Evolutionary conservation across 768 basidiomycete species (phyloP), one percentile per base, ranked within the genome.

Genomic region (Nidula microcarpa): DNA sequence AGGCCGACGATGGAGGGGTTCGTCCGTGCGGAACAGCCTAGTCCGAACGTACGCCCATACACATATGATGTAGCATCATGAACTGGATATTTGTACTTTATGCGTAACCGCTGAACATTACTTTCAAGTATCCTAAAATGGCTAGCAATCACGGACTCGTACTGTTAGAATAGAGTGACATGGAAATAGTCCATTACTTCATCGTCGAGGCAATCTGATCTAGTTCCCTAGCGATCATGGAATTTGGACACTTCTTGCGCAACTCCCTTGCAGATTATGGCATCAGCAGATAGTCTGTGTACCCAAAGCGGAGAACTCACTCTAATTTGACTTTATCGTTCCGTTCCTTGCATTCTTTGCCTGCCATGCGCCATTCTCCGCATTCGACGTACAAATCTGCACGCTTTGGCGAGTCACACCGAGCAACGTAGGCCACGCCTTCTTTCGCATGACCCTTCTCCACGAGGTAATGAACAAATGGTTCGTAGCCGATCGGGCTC

Each of bases 401-500:
- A 18, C 94, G 78, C 59, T 84, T 86, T 23, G 84, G 86, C 0
- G 85, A 77, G 65, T 98, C 97, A 62, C 96, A 98, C 32, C 85
- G 84, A 2, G 85, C 68, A 17, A 98, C 90, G 63, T 88, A 98
- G 4, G 72, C 53, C 0, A 83, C 73, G 3, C 92, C 97, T 63
- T 96, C 89, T 62, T 82, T 90, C 30, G 68, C 61, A 65, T 87
- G 84, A 0, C 91, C 91, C 37, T 85, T 82, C 48, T 83, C 77
- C 32, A 91, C 80, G 36, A 97, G 78, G 58, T 91, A 85, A 36
- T 77, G 82, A 23, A 94, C 93, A 65, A 94, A 94, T 0, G 88
- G 80, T 64, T 98, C 95, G 63, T 96, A 98, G 1, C 97, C 96
- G 53, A 98, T 98, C 4, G 96, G 95, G 67, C 89, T 93, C 59